A percentile compares a stretch with the other conserved stretches of the same genome.
Conservation (phyloP, 2,329 filamentous ascomycete species). For the Scorias spongiosa region DNA sequence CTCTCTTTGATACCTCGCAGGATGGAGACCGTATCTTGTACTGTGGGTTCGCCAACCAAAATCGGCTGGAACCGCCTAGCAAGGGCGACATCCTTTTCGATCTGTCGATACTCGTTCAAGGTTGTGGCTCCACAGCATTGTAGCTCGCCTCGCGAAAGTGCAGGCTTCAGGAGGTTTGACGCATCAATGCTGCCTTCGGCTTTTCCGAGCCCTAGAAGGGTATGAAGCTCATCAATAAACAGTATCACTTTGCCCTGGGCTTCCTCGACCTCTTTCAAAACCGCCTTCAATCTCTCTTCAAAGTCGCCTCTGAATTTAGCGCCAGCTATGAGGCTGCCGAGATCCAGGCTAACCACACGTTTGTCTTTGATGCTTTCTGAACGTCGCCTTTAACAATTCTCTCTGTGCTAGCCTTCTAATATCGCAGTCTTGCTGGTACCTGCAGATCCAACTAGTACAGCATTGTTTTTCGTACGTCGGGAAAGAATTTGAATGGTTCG, state of each 20-base stretch:
- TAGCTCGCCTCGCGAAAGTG: slow-evolving; percentile 78
- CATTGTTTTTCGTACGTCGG: slow-evolving; percentile 87
- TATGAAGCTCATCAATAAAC: slow-evolving; percentile 92
- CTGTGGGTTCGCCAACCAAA: slow-evolving; percentile 75
- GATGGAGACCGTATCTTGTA: slow-evolving; percentile 89
- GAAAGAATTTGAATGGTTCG: slow-evolving; percentile 89
- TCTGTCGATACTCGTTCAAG: slow-evolving; percentile 75
- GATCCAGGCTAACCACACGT: slow-evolving; percentile 69
- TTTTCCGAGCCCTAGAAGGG: slow-evolving; percentile 79
- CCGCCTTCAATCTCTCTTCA: slow-evolving; percentile 81
- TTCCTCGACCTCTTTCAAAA: slow-evolving; percentile 80
- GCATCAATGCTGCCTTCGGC: slow-evolving; percentile 94
- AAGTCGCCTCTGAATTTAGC: slow-evolving; percentile 95
- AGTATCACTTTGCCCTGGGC: slow-evolving; percentile 81
- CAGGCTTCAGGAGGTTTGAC: slow-evolving; percentile 85
- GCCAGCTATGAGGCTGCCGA: slow-evolving; percentile 86
- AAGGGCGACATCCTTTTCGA: slow-evolving; percentile 90
- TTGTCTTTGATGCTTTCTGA: slow-evolving; percentile 95
- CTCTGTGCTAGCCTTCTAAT: slow-evolving; percentile 70
- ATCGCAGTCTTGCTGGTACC: slow-evolving; percentile 93
- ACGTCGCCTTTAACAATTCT: slow-evolving; percentile 88
- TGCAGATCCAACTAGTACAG: slow-evolving; percentile 79
- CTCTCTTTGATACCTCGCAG: slow-evolving; percentile 92
- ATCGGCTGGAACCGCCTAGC: slow-evolving; percentile 92
- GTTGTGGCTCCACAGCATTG: slow-evolving; percentile 95